Evolutionary conservation across 805 yeast species (phyloP), one percentile per base, ranked within the genome.

Genomic region (Kurtzmaniella fragi): DNA sequence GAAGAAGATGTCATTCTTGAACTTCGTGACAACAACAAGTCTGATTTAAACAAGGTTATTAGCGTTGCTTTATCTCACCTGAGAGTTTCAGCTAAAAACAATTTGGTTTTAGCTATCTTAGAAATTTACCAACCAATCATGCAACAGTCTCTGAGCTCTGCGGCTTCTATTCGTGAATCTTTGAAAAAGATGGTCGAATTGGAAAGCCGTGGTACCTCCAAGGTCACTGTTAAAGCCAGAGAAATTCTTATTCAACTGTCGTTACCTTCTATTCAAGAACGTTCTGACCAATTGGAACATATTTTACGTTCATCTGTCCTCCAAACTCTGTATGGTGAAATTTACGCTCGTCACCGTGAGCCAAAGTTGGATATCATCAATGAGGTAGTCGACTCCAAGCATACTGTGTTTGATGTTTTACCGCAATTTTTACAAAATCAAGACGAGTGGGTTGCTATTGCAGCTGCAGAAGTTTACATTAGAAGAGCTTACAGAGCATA

Each of bases 401-500:
- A 87, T 67, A 87, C 91, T 43, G 97, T 93, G 14, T 93, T 91
- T 61, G 99, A 93, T 59, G 98, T 95, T 29, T 76, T 93, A 61
- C 77, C 95, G 33, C 97, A 88, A 66, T 93, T 93, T 67, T 78
- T 93, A 66, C 78, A 76, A 40, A 84, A 87, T 51, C 56, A 75
- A 10, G 97, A 95, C 56, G 85, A 84, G 35, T 86, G 87, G 74
- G 91, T 93, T 44, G 84, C 91, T 3, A 78, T 91, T 48, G 98
- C 99, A 28, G 98, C 99, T 28, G 88, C 95, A 34, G 97, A 93
- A 66, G 95, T 93, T 42, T 93, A 93, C 63, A 82, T 90, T 43
- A 84, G 98, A 62, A 84, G 99, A 62, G 95, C 98, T 33, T 93
- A 90, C 72, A 81, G 98, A 56, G 98, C 98, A 29, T 93, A 95